A percentile compares a stretch with the other conserved stretches of the same genome.
Conservation (phyloP, 495 filamentous ascomycete genomes). For the Penicillium coprophilum region DNA sequence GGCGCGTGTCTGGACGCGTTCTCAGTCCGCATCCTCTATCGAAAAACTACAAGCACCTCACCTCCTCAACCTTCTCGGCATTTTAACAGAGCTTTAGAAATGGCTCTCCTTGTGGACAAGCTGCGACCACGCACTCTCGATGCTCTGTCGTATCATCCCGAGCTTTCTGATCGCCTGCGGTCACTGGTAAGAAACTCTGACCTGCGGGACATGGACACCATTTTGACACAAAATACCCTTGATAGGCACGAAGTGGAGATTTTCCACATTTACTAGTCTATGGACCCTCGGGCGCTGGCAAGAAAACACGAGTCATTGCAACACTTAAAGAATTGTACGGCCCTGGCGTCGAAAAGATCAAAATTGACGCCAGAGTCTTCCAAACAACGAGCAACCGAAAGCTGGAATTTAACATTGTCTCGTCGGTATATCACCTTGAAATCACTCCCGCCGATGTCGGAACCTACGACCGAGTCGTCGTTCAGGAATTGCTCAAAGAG, state of each 20-base stretch:
- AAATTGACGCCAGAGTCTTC: slow-evolving; percentile 93
- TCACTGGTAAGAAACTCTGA: slow-evolving; percentile 70
- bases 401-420: slow-evolving; percentile 97
- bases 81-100: slow-evolving; percentile 24
- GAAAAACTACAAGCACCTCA: slow-evolving; percentile 7
- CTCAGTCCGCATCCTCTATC: slow-evolving; percentile 21
- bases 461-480: slow-evolving; percentile 88
- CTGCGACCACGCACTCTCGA: slow-evolving; percentile 89
- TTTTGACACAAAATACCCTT: background rate
- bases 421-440: slow-evolving; percentile 94
- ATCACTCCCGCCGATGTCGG: slow-evolving; percentile 98
- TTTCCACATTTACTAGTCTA: slow-evolving; percentile 97
- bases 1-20: slow-evolving; percentile 44
- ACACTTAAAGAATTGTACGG: slow-evolving; percentile 91
- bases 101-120: slow-evolving; percentile 90
- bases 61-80: slow-evolving; percentile 4
- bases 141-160: slow-evolving; percentile 80
- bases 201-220: background rate
- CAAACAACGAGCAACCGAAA: slow-evolving; percentile 94
- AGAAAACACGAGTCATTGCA: slow-evolving; percentile 94
- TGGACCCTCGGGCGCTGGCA: slow-evolving; percentile 92
- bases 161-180: slow-evolving; percentile 82
- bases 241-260: slow-evolving; percentile 89
- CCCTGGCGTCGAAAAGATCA: slow-evolving; percentile 93
- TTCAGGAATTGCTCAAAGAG: slow-evolving; percentile 95